Evolutionary conservation across 345 rosid genomes (phyloP).

Genomic region (Salix koriyanagi): DNA sequence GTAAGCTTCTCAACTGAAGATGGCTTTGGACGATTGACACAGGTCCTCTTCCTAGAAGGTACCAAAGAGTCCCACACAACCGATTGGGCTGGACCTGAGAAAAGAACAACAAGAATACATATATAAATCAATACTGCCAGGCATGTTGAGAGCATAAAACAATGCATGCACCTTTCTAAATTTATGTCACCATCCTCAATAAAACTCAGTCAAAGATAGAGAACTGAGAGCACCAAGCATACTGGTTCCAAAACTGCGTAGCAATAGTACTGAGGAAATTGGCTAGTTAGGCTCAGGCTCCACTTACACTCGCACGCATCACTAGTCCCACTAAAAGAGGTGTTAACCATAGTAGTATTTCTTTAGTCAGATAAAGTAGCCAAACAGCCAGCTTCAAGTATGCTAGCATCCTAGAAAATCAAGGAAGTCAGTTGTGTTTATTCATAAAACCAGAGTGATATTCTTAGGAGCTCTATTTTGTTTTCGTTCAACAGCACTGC

Average conservation of each 20-base stretch:
- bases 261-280: neutral
- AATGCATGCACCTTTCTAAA: neutral
- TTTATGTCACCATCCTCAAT: neutral
- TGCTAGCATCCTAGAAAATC: neutral
- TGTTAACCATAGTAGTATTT: neutral
- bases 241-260: neutral
- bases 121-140: neutral
- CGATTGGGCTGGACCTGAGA: slow-evolving; percentile 79
- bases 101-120: slow-evolving; percentile 8
- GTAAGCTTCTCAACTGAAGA: slow-evolving; percentile 94
- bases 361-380: neutral
- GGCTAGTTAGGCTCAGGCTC: neutral
- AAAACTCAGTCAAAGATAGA: neutral
- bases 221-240: neutral
- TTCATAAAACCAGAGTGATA: neutral
- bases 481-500: neutral
- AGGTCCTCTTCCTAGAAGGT: slow-evolving; percentile 89
- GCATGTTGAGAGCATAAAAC: neutral
- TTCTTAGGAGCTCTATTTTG: neutral
- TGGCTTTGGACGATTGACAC: slow-evolving; percentile 73
- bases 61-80: slow-evolving; percentile 80
- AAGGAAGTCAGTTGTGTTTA: neutral
- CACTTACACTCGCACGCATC: neutral
- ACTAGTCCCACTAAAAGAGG: neutral
- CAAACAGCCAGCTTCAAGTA: slow-evolving; percentile 9